Evolutionary conservation across 208 protist species (phyloP).

Genomic region (Trypanosoma brucei): DNA sequence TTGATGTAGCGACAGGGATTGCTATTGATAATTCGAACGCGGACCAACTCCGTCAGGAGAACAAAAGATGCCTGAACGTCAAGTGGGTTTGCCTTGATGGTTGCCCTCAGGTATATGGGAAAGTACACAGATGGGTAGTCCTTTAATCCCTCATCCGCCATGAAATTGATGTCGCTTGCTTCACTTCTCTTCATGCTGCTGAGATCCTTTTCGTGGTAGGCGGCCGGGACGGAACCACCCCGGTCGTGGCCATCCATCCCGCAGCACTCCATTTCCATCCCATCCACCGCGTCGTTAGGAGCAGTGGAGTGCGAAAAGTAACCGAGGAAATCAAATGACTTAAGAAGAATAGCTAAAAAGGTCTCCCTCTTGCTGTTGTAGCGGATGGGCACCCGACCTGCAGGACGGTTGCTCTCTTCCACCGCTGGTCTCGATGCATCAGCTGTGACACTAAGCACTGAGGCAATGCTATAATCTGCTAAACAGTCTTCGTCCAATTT

Average conservation of each 20-base stretch:
- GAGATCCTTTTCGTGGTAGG: neutral
- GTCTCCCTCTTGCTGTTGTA: slow-evolving; percentile 71
- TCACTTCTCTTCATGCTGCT: neutral
- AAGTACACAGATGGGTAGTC: slow-evolving; percentile 40
- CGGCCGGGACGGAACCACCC: neutral
- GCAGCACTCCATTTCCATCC: slow-evolving; percentile 3
- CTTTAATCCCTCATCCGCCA: slow-evolving; percentile 6
- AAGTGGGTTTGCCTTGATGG: slow-evolving; percentile 35
- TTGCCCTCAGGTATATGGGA: slow-evolving; percentile 28
- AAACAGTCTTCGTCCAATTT: slow-evolving; percentile 36
- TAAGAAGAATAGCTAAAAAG: slow-evolving; percentile 77
- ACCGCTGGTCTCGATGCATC: slow-evolving; percentile 22
- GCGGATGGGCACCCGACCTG: slow-evolving; percentile 18
- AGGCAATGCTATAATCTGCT: slow-evolving; percentile 49
- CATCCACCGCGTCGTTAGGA: slow-evolving; percentile 16
- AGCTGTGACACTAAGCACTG: slow-evolving; percentile 36
- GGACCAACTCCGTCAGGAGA: slow-evolving; percentile 66
- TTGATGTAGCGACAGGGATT: slow-evolving; percentile 43
- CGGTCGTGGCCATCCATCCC: neutral
- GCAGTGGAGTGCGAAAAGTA: slow-evolving; percentile 77
- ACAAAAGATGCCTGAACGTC: slow-evolving; percentile 72
- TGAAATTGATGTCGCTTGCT: neutral
- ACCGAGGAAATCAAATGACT: slow-evolving; percentile 85
- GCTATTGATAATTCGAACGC: slow-evolving; percentile 53
- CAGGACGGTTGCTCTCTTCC: neutral